Base-by-base conservation (phyloP, 2,329 filamentous ascomycete species). In the Calonectria pseudoreteaudii region DNA sequence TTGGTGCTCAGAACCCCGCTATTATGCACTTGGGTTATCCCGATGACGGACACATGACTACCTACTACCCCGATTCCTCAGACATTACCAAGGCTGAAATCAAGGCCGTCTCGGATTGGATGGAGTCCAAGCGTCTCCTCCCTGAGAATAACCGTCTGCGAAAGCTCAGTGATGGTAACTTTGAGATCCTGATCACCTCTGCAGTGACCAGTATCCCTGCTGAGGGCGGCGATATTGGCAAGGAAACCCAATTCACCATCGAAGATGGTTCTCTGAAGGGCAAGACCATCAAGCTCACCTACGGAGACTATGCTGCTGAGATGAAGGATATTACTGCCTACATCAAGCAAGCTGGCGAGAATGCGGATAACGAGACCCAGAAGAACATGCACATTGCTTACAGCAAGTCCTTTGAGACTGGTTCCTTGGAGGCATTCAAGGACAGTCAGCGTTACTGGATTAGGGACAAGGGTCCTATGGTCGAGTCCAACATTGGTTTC, bases 381-480 rank as follows among this genome's bases (percentile, higher is more conserved):
- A 90, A 90, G 84, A 89, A 91, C 66, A 95, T 95, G 93, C 89
- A 95, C 78, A 85, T 89, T 38, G 91, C 94, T 30, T 97, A 97
- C 82, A 91, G 91, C 74, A 91, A 92, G 78, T 95, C 94, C 0
- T 97, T 97, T 79, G 88, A 90, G 67, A 89, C 90, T 28, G 95
- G 95, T 47, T 95, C 94, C 30, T 88, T 96, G 64, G 88, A 94
- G 75, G 92, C 92, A 16, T 96, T 94, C 87, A 96, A 96, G 84
- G 91, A 96, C 81, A 93, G 92, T 76, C 94, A 97, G 83, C 90
- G 94, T 76, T 91, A 90, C 80, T 97, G 95, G 95, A 95, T 97
- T 77, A 91, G 92, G 81, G 94, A 97, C 82, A 94, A 95, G 83
- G 93, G 93, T 26, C 95, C 95, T 5, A 91, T 91, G 85, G 91